Evolutionary conservation across 352 stramenopile genomes (phyloP).

Genomic region (Pythium scleroteichum): DNA sequence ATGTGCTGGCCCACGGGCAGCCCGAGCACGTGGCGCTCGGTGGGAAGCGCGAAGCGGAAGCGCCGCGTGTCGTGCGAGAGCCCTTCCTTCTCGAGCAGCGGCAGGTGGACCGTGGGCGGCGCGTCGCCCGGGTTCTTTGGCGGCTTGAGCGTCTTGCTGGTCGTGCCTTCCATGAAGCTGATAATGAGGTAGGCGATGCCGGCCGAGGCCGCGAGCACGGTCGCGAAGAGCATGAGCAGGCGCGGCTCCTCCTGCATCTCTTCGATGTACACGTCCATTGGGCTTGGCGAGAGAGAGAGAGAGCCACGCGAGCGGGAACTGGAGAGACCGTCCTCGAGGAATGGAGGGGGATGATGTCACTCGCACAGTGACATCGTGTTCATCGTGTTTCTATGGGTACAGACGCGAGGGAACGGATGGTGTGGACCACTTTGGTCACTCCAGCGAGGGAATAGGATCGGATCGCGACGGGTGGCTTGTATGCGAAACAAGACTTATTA

Average conservation of each 20-base stretch:
- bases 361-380: background rate
- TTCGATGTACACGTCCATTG: constrained; percentile 9
- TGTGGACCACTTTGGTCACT: constrained; percentile 17
- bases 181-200: constrained; percentile 41
- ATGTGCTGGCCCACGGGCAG: constrained; percentile 95
- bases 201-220: constrained; percentile 49
- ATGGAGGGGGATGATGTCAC: constrained; percentile 24
- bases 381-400: background rate
- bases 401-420: constrained; percentile 5
- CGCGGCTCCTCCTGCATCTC: constrained; percentile 24
- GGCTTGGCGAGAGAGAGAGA: background rate
- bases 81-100: constrained; percentile 89
- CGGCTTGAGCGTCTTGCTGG: constrained; percentile 53
- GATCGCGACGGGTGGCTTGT: background rate
- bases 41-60: constrained; percentile 93
- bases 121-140: constrained; percentile 34
- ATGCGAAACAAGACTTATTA: no score
- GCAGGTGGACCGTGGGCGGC: constrained; percentile 55
- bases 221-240: constrained; percentile 25
- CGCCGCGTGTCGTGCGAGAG: constrained; percentile 93
- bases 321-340: no score
- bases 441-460: background rate
- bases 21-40: constrained; percentile 81
- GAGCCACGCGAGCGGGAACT: background rate
- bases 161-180: constrained; percentile 26